Base-by-base conservation (phyloP, 1,284 basidiomycete genomes). In the Paramarasmius palmivorus region DNA sequence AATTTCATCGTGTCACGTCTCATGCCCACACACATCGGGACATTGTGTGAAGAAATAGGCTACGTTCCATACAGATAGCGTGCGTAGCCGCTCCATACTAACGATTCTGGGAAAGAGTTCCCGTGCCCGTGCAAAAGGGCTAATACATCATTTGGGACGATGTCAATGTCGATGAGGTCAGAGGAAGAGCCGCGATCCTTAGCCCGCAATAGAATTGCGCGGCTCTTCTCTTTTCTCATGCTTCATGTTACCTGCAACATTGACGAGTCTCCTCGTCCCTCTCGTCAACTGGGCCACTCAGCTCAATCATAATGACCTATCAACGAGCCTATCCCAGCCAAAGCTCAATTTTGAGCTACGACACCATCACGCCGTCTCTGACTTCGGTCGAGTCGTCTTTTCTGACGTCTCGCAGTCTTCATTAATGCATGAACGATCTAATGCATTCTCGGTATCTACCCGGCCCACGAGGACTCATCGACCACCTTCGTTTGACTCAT, bases 301-400 rank as follows among this genome's bases (percentile, higher is more conserved):
- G n/a, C n/a, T 52, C 20, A 50, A 50, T 15, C 50, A 46, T 57
- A 56, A 52, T 32, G 12, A 53, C 50, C 55, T 25, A 45, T 50
- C 29, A 58, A 53, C 35, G 22, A 23, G 7, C 42, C 40, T 29
- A 8, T 20, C 35, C 12, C 44, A n/a, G 40, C 40, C 34, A 15
- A 35, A 15, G 9, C 68, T 86, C 4, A 68, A 67, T 17, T 87
- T 90, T 60, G 77, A 86, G 62, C 73, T 90, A 50, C 79, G 88
- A 45, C 88, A 91, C 63, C 65, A 81, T 20, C 88, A 91, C 63
- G 81, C 82, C 4, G 73, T 82, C 4, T 81, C 84, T 6, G 50
- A 74, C 12, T 70, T 74, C 35, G 77, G 78, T n/a, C 79, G 68
- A 34, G 76, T 90, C 49, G 64, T 86, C 45, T 87, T 90, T 65